Conservation (phyloP, 352 stramenopile species). For the Globisporangium iwayamae region DNA sequence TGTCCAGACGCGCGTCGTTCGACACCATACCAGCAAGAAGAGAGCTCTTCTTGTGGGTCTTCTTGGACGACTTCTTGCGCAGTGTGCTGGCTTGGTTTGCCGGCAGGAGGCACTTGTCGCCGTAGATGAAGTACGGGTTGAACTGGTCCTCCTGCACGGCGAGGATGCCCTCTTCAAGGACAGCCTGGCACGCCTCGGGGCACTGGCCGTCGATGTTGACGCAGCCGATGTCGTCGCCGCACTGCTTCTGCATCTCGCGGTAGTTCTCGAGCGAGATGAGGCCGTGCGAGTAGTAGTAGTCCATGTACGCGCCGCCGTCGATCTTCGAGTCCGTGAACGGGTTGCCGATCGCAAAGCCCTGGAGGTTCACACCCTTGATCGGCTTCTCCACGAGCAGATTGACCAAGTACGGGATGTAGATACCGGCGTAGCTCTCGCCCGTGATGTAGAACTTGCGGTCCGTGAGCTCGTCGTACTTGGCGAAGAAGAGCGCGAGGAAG, state of each 20-base stretch:
- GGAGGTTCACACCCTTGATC: constrained; percentile 62
- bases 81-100: constrained; percentile 52
- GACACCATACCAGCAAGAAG: constrained; percentile 12
- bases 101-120: constrained; percentile 68
- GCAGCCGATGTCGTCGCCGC: constrained; percentile 54
- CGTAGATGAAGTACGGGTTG: constrained; percentile 83
- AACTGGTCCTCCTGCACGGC: constrained; percentile 40
- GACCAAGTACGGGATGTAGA: constrained; percentile 90
- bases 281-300: constrained; percentile 86
- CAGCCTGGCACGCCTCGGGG: constrained; percentile 31
- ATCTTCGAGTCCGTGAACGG: constrained; percentile 58
- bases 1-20: constrained; percentile 38
- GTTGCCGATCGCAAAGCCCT: constrained; percentile 79
- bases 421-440: constrained; percentile 81
- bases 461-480: constrained; percentile 67
- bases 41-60: constrained; percentile 8
- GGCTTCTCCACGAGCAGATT: constrained; percentile 65
- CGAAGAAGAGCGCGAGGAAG: constrained; percentile 69
- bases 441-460: constrained; percentile 81
- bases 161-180: constrained; percentile 50
- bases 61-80: constrained; percentile 33
- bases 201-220: constrained; percentile 54
- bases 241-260: constrained; percentile 51
- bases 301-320: constrained; percentile 69
- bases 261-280: constrained; percentile 81